Percentiles rank a stretch among this genome's conserved stretches.
Evolutionary conservation across 1,284 basidiomycete species (phyloP).

Genomic region (Sanghuangporus sanghuang): DNA sequence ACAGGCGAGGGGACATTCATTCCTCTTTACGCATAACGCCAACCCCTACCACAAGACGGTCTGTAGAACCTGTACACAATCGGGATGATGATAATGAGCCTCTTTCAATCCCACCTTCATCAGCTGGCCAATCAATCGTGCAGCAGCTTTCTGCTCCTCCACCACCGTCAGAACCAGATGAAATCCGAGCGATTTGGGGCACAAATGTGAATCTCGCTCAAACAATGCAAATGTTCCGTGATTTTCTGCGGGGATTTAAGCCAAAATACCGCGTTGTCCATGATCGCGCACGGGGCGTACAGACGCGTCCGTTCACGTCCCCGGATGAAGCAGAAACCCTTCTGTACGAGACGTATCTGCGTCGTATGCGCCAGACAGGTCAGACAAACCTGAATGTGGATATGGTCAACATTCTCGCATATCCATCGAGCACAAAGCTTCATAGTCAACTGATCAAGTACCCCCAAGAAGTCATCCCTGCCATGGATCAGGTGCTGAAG

Average conservation of each 20-base stretch:
- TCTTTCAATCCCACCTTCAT: constrained; percentile 59
- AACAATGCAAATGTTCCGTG: constrained; percentile 86
- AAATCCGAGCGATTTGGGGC: constrained; percentile 93
- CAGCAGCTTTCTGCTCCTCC: constrained; percentile 34
- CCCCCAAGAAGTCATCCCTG: constrained; percentile 94
- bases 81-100: constrained; percentile 52
- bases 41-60: constrained; percentile 35
- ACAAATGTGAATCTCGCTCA: constrained; percentile 90
- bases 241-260: constrained; percentile 91
- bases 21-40: constrained; percentile 68
- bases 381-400: constrained; percentile 94
- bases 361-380: constrained; percentile 84
- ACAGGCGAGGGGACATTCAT: constrained; percentile 80
- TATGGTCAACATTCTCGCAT: constrained; percentile 83
- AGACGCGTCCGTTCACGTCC: constrained; percentile 48
- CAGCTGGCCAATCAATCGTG: constrained; percentile 57
- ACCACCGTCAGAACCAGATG: constrained; percentile 66
- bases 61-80: constrained; percentile 30
- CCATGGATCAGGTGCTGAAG: constrained; percentile 94
- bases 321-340: constrained; percentile 66
- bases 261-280: constrained; percentile 83
- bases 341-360: constrained; percentile 80
- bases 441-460: constrained; percentile 82
- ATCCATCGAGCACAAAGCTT: constrained; percentile 80
- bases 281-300: constrained; percentile 62